Percentiles rank a stretch among this genome's conserved stretches.
phyloP scores from a whole-genome alignment of 768 basidiomycete species.

The Macrolepiota dolichaula region DNA sequence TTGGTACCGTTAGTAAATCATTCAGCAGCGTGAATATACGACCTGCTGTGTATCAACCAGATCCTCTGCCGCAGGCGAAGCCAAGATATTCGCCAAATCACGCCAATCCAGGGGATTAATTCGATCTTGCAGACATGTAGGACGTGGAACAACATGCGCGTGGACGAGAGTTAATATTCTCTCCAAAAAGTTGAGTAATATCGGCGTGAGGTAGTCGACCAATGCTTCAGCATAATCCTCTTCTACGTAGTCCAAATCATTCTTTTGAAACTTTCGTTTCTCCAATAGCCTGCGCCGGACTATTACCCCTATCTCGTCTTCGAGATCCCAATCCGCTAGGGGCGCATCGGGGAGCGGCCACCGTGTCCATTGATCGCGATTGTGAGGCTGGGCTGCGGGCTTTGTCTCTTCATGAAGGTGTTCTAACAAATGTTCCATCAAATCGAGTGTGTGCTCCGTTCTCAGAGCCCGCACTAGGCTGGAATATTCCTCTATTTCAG shows the following conservation, averaged over 20 bases:
- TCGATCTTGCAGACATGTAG: not conserved
- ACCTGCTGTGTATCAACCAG: not conserved
- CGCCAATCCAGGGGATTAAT: conserved; percentile 4
- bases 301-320: not conserved
- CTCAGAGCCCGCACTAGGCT: not conserved
- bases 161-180: not conserved
- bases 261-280: not conserved
- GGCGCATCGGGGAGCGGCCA: conserved; percentile 1
- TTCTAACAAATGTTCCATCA: not conserved
- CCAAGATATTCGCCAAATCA: conserved; percentile 6
- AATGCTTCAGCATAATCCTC: not conserved
- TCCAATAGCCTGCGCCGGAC: not conserved
- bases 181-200: not conserved
- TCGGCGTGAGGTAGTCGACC: not conserved
- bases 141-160: not conserved
- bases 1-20: not conserved
- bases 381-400: not conserved
- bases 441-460: not conserved
- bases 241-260: not conserved
- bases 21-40: not conserved
- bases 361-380: conserved; percentile 1
- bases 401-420: not conserved
- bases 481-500: not conserved
- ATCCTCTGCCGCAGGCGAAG: not conserved
- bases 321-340: not conserved